Percentiles rank a stretch among this genome's conserved stretches.
phyloP scores from a whole-genome alignment of 805 yeast genomes.

The Candida mattraensis region DNA sequence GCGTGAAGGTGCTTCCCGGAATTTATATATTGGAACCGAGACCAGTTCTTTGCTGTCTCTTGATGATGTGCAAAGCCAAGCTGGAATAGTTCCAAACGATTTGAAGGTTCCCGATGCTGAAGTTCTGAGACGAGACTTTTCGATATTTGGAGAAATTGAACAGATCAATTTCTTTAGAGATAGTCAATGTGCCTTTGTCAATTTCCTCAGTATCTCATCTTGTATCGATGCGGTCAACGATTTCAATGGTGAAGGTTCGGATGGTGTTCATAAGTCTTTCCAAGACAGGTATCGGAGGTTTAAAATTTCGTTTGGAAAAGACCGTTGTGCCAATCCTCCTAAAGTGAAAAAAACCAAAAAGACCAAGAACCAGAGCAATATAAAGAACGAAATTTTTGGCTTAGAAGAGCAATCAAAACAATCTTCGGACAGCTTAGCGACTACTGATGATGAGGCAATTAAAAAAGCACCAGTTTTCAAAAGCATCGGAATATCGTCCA shows the following conservation, averaged over 20 bases:
- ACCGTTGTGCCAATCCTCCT: conserved; percentile 77
- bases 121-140: conserved; percentile 57
- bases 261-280: conserved; percentile 39
- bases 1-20: conserved; percentile 70
- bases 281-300: conserved; percentile 49
- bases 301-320: conserved; percentile 65
- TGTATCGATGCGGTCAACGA: conserved; percentile 66
- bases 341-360: conserved; percentile 47
- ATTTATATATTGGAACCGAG: conserved; percentile 67
- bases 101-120: conserved; percentile 48
- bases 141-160: conserved; percentile 67
- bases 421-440: conserved; percentile 7
- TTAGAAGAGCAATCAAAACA: conserved; percentile 5
- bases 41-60: conserved; percentile 37
- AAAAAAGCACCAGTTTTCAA: conserved; percentile 18
- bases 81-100: no score
- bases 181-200: conserved; percentile 73
- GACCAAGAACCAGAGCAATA: conserved; percentile 38
- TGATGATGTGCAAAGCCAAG: conserved; percentile 31
- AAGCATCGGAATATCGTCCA: conserved; percentile 29
- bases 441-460: conserved; percentile 13
- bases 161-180: conserved; percentile 72
- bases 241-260: conserved; percentile 41
- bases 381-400: conserved; percentile 19
- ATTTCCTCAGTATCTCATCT: conserved; percentile 60